phyloP scores from a whole-genome alignment of 2,329 filamentous ascomycete species.

The Berkeleyomyces rouxiae region DNA sequence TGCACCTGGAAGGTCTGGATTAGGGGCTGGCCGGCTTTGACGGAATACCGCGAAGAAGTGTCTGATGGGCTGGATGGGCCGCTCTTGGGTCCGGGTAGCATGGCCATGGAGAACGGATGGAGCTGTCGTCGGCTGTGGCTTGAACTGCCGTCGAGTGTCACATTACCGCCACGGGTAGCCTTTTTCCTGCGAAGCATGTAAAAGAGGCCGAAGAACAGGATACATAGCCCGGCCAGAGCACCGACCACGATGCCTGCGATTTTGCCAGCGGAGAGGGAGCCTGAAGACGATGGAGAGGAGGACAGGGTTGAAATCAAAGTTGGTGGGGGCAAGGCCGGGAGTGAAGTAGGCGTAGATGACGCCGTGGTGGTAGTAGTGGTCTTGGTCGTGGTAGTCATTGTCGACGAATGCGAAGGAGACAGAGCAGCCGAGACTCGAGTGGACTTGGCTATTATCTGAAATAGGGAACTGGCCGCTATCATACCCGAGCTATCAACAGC shows the following conservation, averaged over 20 bases:
- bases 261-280: background rate
- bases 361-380: background rate
- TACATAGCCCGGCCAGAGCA: background rate
- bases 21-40: background rate
- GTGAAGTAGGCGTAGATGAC: background rate
- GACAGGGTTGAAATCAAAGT: background rate
- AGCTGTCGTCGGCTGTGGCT: background rate
- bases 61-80: background rate
- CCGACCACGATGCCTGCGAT: conserved; percentile 6
- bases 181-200: background rate
- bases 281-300: background rate
- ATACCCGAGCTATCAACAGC: background rate
- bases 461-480: background rate
- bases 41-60: background rate
- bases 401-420: background rate
- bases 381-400: background rate
- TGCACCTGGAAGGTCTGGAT: background rate
- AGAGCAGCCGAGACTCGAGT: background rate
- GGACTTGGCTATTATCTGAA: background rate
- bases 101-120: background rate
- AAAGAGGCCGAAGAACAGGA: conserved; percentile 1
- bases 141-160: background rate
- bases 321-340: background rate
- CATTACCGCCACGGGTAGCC: background rate
- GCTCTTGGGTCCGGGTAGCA: background rate